These are phyloP conservation scores for Crataegus laevigata DNA, from an alignment of 306 rosid species.

Conservation along the genomic window DNA sequence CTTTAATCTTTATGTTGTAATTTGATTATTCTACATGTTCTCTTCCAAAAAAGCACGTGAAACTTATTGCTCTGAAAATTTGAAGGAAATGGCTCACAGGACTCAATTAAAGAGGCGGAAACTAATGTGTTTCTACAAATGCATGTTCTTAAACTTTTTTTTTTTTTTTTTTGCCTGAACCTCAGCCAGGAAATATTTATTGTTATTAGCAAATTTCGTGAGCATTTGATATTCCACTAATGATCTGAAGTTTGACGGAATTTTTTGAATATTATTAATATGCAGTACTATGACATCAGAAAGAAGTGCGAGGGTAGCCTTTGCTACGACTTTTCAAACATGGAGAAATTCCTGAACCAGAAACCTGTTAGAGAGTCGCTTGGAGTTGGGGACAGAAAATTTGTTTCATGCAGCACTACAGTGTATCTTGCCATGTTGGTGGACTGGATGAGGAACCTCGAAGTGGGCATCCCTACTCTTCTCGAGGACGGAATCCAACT, in stretches of 20 bases:
- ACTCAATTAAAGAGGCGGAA: not conserved
- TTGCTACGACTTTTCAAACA: constrained; percentile 91
- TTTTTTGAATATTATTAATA: not conserved
- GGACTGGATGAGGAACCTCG: constrained; percentile 96
- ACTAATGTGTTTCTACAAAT: not conserved
- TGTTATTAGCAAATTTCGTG: not conserved
- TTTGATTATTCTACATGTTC: not conserved
- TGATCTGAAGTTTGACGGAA: constrained; percentile 26
- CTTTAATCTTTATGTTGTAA: not conserved
- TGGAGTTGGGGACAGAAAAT: constrained; percentile 73
- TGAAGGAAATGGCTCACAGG: not conserved
- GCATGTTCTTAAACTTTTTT: not conserved
- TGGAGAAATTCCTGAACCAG: constrained; percentile 82
- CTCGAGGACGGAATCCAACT: constrained; percentile 85
- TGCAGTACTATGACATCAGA: constrained; percentile 93
- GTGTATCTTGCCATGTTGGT: constrained; percentile 89
- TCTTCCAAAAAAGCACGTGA: not conserved
- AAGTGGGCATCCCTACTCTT: constrained; percentile 90
- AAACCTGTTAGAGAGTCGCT: constrained; percentile 66
- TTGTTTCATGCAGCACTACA: constrained; percentile 84
- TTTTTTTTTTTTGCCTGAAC: not conserved
- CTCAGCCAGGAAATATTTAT: not conserved
- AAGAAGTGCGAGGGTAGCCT: constrained; percentile 79
- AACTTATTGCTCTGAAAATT: not conserved
- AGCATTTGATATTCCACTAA: not conserved